Percentiles rank a stretch among this genome's conserved stretches.
phyloP scores from a whole-genome alignment of 306 rosid species.

The Ormosia semicastrata region DNA sequence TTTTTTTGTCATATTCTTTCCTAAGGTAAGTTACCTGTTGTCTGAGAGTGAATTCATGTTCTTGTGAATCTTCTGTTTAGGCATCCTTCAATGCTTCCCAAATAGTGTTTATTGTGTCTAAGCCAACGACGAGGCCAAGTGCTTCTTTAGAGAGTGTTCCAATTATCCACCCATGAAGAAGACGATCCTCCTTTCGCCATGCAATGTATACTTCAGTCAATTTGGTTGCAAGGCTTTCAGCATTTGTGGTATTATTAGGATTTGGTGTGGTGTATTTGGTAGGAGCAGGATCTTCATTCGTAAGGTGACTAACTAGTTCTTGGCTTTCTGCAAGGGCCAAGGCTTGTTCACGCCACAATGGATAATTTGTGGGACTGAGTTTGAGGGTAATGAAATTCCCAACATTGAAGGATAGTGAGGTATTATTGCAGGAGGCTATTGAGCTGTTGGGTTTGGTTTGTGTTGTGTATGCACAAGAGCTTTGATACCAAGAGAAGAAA shows the following conservation, averaged over 20 bases:
- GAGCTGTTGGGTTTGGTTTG: too few relatives aligned
- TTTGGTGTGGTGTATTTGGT: too few relatives aligned
- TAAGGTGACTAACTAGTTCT: neutral
- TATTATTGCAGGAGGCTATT: neutral
- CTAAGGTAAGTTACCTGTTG: neutral
- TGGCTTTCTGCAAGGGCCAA: neutral
- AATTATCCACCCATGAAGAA: neutral
- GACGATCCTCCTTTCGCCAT: neutral
- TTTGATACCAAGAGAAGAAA: too few relatives aligned
- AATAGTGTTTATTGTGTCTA: too few relatives aligned
- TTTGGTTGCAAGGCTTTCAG: neutral
- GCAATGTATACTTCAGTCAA: neutral
- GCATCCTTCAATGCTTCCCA: too few relatives aligned
- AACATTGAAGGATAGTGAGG: neutral
- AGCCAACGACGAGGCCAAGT: too few relatives aligned
- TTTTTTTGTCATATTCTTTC: neutral
- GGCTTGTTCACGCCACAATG: neutral
- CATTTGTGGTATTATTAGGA: neutral
- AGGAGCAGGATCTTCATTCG: neutral
- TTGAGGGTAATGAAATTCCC: neutral
- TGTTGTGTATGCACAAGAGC: too few relatives aligned
- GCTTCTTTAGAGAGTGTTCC: neutral
- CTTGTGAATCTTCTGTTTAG: constrained; percentile 11
- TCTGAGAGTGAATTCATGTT: neutral
- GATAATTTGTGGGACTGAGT: neutral